Evolutionary conservation across 2,329 filamentous ascomycete species (phyloP), one percentile per base, ranked within the genome.

Genomic region (Didymella exigua): DNA sequence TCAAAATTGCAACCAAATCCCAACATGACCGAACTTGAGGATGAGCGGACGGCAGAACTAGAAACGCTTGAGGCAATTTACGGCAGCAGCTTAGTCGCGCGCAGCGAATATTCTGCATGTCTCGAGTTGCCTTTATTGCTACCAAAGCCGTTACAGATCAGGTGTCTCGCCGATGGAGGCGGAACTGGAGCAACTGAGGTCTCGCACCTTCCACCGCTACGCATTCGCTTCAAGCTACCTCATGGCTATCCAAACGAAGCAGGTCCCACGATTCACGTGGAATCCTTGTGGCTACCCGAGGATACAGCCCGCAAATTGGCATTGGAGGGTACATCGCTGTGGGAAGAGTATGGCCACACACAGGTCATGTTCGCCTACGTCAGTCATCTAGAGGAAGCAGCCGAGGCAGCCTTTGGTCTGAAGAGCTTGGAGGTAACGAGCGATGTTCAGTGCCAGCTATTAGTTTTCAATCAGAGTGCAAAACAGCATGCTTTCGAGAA

Each of bases 11-110:
- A 5, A 16, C 1, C 23, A 5, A 16, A 4, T 5, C 31, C 19
- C 16, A 45, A 8, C 8, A 44, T 44, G 48, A 18, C 9, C 8
- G 48, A 50, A 5, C 5, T 13, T 8, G 13, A 10, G 0, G 26
- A 38, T 11, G 49, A 52, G 16, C 42, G 36, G 5, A 16, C 42
- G 6, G 36, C 27, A 2, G 49, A 53, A 18, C 36, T 53, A 5
- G 42, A 41, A 14, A 41, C 41, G 1, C 36, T 52, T 6, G 16
- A 31, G 21, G 49, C 49, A 4, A 52, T 52, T 13, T 52, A 46
- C 19, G 21, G 34, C 24, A 29, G 40, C n/a, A 34, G 21, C 5
- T 8, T 52, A 7, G 14, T 41, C 4, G 16, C 8, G 19, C 10
- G n/a, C 11, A 34, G 14, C 21, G 4, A 13, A 3, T 46, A 29